Percentiles rank a stretch among this genome's conserved stretches.
phyloP scores from a whole-genome alignment of 177 flowering plant species.

The Vitis hybrid region DNA sequence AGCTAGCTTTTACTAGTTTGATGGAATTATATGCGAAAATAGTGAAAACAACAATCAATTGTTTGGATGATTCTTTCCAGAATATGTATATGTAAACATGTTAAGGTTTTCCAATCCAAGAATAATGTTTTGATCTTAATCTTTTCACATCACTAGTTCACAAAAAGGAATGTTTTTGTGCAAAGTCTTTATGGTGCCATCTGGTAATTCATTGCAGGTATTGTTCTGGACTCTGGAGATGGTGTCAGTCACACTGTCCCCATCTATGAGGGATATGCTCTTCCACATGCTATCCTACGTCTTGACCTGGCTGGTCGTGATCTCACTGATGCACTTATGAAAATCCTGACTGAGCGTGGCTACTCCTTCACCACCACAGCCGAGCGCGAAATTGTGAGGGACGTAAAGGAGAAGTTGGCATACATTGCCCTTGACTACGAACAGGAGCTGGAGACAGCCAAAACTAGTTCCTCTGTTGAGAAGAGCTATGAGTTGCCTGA shows the following conservation, averaged over 20 bases:
- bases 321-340: conserved; percentile 45
- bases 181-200: not conserved
- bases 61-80: too few relatives aligned
- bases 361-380: conserved; percentile 47
- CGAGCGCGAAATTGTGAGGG: conserved; percentile 50
- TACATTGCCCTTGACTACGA: conserved; percentile 52
- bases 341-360: conserved; percentile 49
- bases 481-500: conserved; percentile 52
- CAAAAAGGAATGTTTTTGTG: not conserved
- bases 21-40: too few relatives aligned
- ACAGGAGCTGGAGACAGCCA: conserved; percentile 42
- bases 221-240: conserved; percentile 51
- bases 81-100: too few relatives aligned
- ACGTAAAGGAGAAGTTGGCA: conserved; percentile 46
- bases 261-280: conserved; percentile 47
- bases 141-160: too few relatives aligned
- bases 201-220: conserved; percentile 24
- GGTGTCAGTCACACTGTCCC: conserved; percentile 55
- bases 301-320: conserved; percentile 55
- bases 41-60: too few relatives aligned
- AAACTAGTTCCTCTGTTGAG: conserved; percentile 49
- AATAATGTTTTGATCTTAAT: too few relatives aligned
- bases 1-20: too few relatives aligned
- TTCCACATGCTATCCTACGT: conserved; percentile 55
- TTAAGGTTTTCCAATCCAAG: too few relatives aligned